Base-by-base conservation (phyloP, 495 filamentous ascomycete genomes). In the Polyplosphaeria fusca region DNA sequence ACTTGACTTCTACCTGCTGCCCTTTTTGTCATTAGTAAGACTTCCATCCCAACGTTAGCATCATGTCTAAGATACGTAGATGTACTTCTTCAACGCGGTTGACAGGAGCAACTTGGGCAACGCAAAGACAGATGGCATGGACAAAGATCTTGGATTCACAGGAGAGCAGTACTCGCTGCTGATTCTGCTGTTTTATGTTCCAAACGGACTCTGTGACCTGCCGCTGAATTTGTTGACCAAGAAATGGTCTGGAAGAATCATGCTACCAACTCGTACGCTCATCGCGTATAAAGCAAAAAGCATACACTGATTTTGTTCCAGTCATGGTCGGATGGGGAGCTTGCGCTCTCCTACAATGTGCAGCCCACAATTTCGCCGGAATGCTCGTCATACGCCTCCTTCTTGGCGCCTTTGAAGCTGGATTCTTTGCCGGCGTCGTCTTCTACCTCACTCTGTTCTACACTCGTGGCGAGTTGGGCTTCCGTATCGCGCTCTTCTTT, bases 71-170 rank as follows among this genome's bases (percentile, higher is more conserved):
- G n/a, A n/a, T n/a, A n/a, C n/a, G n/a, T n/a, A n/a, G 18, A 62
- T 74, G 35, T 75, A 75, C 55, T 66, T 75, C 26, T 73, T 71
- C 62, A 74, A 73, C 45, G 65, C 63, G 7, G 60, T 73, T 40
- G 62, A 68, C 25, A 54, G 75, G 56, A 74, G 76, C 26, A 80
- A 81, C 51, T 55, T 80, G 27, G 72, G 72, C 25, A 75, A 74
- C 55, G 73, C 72, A 5, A 58, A 74, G 28, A 73, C 73, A 0
- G 67, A 74, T 40, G 66, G 69, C 18, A 49, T 72, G 26, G 56
- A 57, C 26, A 66, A 62, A 13, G 69, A 70, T 43, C 51, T 69
- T n/a, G 53, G 57, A 4, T 59, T 71, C 30, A 55, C 55, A 2
- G 67, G 63, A 12, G 50, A 69, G 14, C 57, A 71, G 51, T 67